These are phyloP conservation scores for Pezicula radicicola DNA, from an alignment of 2,329 filamentous ascomycete genomes.

Conservation along the genomic window DNA sequence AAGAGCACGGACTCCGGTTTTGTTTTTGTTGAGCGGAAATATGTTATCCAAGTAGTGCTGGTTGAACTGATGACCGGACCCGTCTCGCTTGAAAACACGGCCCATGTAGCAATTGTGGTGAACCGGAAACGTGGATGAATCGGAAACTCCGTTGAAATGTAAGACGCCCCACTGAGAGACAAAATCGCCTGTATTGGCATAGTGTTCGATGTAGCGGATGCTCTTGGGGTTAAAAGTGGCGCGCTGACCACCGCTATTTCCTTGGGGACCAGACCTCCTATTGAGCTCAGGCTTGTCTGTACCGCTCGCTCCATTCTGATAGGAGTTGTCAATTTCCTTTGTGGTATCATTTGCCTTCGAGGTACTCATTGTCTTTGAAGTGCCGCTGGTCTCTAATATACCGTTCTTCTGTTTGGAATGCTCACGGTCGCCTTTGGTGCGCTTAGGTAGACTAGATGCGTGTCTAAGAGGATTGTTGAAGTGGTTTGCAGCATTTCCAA, in stretches of 20 bases:
- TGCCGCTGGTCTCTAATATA: not conserved
- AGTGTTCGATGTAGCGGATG: constrained; percentile 66
- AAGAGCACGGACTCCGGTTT: too few relatives aligned
- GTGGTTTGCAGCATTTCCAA: constrained; percentile 73
- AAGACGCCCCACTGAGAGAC: constrained; percentile 72
- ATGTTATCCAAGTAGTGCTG: constrained; percentile 23
- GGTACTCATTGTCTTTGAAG: not conserved
- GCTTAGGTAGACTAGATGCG: not conserved
- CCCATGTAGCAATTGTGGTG: constrained; percentile 6
- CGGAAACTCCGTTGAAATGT: constrained; percentile 30
- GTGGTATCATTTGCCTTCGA: too few relatives aligned
- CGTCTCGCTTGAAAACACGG: constrained; percentile 7
- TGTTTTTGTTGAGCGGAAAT: constrained; percentile 7
- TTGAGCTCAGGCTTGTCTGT: not conserved
- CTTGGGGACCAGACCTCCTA: not conserved
- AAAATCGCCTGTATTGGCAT: constrained; percentile 71
- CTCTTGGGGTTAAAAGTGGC: not conserved
- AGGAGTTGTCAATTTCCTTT: too few relatives aligned
- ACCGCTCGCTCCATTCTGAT: too few relatives aligned
- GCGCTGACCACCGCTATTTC: not conserved
- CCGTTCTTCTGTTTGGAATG: not conserved
- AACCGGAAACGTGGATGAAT: not conserved
- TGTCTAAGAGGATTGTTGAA: constrained; percentile 66
- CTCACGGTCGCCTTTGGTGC: too few relatives aligned
- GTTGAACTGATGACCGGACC: constrained; percentile 18